Percentiles rank a stretch among this genome's conserved stretches.
phyloP scores from a whole-genome alignment of 2,329 filamentous ascomycete species.

The Fusarium palustre region DNA sequence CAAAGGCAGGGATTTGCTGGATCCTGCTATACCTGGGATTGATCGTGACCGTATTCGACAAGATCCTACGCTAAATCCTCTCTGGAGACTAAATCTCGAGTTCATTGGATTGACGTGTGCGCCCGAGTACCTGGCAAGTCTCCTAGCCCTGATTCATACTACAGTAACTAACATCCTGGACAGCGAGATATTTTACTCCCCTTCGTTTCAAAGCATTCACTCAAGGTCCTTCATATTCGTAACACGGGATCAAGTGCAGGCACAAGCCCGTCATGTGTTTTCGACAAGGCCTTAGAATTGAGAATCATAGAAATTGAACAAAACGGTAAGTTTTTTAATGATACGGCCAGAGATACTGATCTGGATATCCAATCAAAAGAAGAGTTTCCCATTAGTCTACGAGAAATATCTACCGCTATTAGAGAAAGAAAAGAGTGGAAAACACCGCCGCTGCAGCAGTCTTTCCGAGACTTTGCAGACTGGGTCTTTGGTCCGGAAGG shows the following conservation, averaged over 20 bases:
- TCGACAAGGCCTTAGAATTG: not conserved
- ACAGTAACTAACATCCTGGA: rapidly evolving
- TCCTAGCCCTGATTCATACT: rapidly evolving
- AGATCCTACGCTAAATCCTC: not conserved
- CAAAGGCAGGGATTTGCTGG: not conserved
- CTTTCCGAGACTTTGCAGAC: not conserved
- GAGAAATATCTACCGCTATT: not conserved
- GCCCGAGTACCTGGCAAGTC: not conserved
- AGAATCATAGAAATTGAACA: not conserved
- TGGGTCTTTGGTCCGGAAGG: not conserved
- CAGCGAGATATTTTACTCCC: constrained; percentile 1
- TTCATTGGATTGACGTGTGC: constrained; percentile 9
- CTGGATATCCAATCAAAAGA: rapidly evolving
- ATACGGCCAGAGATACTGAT: not conserved
- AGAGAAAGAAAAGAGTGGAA: not conserved
- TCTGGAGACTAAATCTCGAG: not conserved
- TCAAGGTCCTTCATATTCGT: constrained; percentile 8
- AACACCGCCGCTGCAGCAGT: not conserved
- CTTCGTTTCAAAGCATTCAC: rapidly evolving
- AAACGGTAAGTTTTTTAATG: not conserved
- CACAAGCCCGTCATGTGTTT: not conserved
- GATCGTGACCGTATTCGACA: not conserved
- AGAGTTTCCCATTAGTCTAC: rapidly evolving
- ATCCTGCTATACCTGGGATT: not conserved
- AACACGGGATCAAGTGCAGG: not conserved